Percentiles rank a stretch among this genome's conserved stretches.
These are phyloP conservation scores for Eutrema japonicum DNA, from an alignment of 345 rosid genomes.

Conservation along the genomic window DNA sequence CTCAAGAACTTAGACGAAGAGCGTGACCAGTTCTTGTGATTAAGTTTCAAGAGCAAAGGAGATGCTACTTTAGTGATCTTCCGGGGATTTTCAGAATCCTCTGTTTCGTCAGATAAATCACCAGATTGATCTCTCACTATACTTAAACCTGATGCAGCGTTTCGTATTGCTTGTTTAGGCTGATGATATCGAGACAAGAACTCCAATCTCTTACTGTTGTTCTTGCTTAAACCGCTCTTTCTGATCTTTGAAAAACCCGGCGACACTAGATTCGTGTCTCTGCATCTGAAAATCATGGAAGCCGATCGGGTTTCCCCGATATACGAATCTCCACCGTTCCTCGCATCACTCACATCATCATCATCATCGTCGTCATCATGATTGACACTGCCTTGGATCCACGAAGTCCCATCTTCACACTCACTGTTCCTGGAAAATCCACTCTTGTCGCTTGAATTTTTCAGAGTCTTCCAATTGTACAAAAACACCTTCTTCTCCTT, in stretches of 20 bases:
- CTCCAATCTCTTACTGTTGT: conserved; percentile 63
- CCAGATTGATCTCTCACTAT: conserved; percentile 52
- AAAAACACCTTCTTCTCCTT: conserved; percentile 66
- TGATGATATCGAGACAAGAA: conserved; percentile 60
- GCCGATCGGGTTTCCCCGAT: conserved; percentile 30
- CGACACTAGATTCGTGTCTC: conserved; percentile 60
- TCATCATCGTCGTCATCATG: conserved; percentile 30
- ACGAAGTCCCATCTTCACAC: conserved; percentile 50
- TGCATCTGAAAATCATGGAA: conserved; percentile 51
- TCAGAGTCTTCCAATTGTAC: conserved; percentile 76
- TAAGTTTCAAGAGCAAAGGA: conserved; percentile 63
- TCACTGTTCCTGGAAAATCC: conserved; percentile 35
- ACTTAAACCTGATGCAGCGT: conserved; percentile 47
- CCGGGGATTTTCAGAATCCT: conserved; percentile 63
- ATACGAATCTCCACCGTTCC: conserved; percentile 56
- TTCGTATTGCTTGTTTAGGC: conserved; percentile 44
- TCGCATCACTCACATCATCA: conserved; percentile 63
- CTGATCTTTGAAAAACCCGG: conserved; percentile 44
- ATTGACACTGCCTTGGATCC: conserved; percentile 49
- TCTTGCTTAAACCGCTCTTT: conserved; percentile 50
- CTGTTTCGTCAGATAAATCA: conserved; percentile 70
- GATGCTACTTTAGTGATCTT: conserved; percentile 57
- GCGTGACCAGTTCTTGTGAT: conserved; percentile 60
- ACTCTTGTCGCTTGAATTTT: conserved; percentile 53
- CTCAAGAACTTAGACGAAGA: conserved; percentile 65